Conservation (phyloP, 495 filamentous ascomycete species). For the Copromyces sp. region DNA sequence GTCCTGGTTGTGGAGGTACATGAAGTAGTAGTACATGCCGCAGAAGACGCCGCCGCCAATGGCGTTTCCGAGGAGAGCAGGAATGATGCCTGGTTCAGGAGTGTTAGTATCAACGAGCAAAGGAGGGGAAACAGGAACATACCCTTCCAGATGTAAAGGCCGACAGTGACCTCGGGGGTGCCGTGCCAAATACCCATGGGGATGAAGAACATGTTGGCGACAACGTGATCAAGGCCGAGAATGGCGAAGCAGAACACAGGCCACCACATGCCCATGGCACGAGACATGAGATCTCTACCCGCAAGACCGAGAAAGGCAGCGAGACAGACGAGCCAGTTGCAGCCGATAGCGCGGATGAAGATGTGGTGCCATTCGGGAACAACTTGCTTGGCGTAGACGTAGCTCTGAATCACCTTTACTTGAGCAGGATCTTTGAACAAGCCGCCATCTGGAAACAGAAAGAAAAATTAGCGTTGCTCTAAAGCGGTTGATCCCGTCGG, state of each 20-base stretch:
- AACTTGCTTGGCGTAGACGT: constrained; percentile 47
- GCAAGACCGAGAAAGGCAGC: constrained; percentile 47
- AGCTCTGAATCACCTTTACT: constrained; percentile 22
- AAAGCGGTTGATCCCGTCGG: background rate
- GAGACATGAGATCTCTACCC: constrained; percentile 45
- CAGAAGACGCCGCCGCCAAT: constrained; percentile 45
- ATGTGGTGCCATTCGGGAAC: constrained; percentile 48
- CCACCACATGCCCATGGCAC: constrained; percentile 54
- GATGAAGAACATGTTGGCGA: constrained; percentile 58
- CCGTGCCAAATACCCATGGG: constrained; percentile 45
- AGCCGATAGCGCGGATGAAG: constrained; percentile 50
- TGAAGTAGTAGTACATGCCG: constrained; percentile 42
- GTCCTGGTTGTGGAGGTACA: constrained; percentile 29
- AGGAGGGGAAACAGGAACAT: background rate
- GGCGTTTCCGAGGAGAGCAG: constrained; percentile 47
- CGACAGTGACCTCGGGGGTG: constrained; percentile 38
- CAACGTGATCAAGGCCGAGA: constrained; percentile 51
- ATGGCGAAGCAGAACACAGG: constrained; percentile 51
- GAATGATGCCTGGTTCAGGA: constrained; percentile 36
- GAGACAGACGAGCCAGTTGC: constrained; percentile 57
- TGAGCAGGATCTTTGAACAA: constrained; percentile 45
- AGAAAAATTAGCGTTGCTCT: background rate
- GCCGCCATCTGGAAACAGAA: constrained; percentile 37
- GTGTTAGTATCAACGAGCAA: background rate
- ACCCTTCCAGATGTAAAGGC: constrained; percentile 54